A percentile compares a stretch with the other conserved stretches of the same genome.
Evolutionary conservation across 768 basidiomycete genomes (phyloP).

Genomic region (Bullera alba): DNA sequence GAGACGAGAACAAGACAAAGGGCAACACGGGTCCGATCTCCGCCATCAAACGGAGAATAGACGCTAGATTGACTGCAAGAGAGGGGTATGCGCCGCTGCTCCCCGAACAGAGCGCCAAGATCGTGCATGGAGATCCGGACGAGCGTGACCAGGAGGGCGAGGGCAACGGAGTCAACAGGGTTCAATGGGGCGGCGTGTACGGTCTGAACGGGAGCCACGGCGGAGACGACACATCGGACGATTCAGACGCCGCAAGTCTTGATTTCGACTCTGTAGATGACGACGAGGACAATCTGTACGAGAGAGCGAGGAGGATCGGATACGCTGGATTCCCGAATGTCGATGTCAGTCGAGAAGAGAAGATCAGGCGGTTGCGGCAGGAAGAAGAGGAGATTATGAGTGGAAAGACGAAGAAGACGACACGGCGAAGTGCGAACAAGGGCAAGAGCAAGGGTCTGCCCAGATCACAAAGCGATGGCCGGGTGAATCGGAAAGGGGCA

Average conservation of each 20-base stretch:
- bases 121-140: constrained; percentile 53
- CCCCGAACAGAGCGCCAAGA: constrained; percentile 56
- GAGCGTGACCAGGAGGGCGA: not conserved
- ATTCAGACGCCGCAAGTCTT: constrained; percentile 46
- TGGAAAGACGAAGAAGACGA: constrained; percentile 54
- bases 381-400: constrained; percentile 74
- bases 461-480: no score
- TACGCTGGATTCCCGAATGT: constrained; percentile 87
- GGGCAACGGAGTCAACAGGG: not conserved
- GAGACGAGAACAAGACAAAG: constrained; percentile 35
- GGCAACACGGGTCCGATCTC: constrained; percentile 44
- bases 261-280: constrained; percentile 65
- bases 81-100: constrained; percentile 72
- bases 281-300: constrained; percentile 63
- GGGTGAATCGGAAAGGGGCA: constrained; percentile 56
- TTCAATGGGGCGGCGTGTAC: not conserved
- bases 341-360: constrained; percentile 73
- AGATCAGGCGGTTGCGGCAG: constrained; percentile 62
- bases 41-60: constrained; percentile 40
- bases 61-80: constrained; percentile 48
- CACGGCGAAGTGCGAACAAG: constrained; percentile 26
- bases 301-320: constrained; percentile 62
- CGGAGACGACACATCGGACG: constrained; percentile 39
- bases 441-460: no score
- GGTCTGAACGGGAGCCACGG: constrained; percentile 5